Evolutionary conservation across 164 flowering plant species (phyloP).

Genomic region (Liriodendron chinense): DNA sequence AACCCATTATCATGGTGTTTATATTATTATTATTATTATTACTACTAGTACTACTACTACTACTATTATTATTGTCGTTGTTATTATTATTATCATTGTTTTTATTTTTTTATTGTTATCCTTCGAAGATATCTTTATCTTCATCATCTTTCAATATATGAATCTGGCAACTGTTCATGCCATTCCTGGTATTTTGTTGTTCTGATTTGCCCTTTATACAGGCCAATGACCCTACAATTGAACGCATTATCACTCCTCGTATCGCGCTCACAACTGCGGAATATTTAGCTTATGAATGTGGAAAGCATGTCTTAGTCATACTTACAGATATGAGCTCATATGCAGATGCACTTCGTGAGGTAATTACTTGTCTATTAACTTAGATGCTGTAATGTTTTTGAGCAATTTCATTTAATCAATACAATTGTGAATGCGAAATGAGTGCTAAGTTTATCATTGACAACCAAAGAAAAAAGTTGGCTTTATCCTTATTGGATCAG

Average conservation of each 20-base stretch:
- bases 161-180: background rate
- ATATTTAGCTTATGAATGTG: conserved; percentile 96
- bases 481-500: too few species aligned
- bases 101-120: too few species aligned
- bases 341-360: conserved; percentile 99
- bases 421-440: too few species aligned
- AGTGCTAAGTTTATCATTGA: too few species aligned
- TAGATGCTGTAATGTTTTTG: background rate
- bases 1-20: background rate
- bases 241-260: conserved; percentile 94
- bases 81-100: background rate
- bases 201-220: conserved; percentile 26
- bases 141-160: background rate
- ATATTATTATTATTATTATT: background rate
- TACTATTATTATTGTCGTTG: background rate
- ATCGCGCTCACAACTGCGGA: conserved; percentile 98
- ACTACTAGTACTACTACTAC: background rate
- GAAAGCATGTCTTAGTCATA: conserved; percentile 96
- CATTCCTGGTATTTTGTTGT: background rate
- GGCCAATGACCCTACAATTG: conserved; percentile 99
- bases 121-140: too few species aligned
- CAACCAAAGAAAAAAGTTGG: too few species aligned
- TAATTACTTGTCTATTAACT: conserved; percentile 16
- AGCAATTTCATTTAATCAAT: too few species aligned
- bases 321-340: conserved; percentile 97